Evolutionary conservation across 2,329 filamentous ascomycete species (phyloP).

Genomic region (Macrophomina phaseolina): DNA sequence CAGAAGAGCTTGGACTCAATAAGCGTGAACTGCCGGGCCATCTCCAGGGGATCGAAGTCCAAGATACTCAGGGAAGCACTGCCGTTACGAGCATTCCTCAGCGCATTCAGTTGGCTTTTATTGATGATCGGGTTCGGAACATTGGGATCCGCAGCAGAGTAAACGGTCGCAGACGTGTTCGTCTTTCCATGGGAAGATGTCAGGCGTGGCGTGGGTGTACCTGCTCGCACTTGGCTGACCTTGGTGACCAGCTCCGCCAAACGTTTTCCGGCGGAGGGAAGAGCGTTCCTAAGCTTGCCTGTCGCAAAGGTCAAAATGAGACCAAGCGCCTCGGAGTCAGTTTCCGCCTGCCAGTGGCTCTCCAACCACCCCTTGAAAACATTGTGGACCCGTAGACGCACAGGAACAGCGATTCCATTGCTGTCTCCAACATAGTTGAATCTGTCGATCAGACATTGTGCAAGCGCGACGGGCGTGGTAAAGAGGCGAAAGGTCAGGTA

Average conservation of each 20-base stretch:
- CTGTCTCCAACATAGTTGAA: constrained; percentile 90
- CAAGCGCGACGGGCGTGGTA: constrained; percentile 78
- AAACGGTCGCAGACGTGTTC: constrained; percentile 74
- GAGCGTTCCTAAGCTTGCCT: constrained; percentile 67
- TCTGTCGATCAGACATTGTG: constrained; percentile 82
- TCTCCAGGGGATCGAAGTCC: constrained; percentile 88
- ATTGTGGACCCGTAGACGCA: constrained; percentile 91
- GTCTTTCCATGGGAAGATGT: constrained; percentile 89
- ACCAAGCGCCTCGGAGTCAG: constrained; percentile 76
- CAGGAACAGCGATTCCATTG: constrained; percentile 74
- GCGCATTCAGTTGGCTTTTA: constrained; percentile 75
- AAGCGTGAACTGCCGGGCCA: constrained; percentile 90
- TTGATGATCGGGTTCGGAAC: constrained; percentile 72
- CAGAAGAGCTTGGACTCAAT: constrained; percentile 93
- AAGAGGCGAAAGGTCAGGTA: constrained; percentile 97
- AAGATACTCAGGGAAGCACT: constrained; percentile 74
- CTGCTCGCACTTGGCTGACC: constrained; percentile 71
- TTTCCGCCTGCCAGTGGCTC: constrained; percentile 87
- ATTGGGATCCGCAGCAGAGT: constrained; percentile 72
- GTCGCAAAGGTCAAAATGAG: constrained; percentile 82
- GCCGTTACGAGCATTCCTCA: constrained; percentile 77
- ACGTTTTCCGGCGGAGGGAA: constrained; percentile 81
- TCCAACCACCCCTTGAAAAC: constrained; percentile 97
- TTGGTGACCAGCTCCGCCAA: constrained; percentile 80
- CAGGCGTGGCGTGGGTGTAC: constrained; percentile 79